These are phyloP conservation scores for Iris macrosiphon DNA, from an alignment of 106 monocot genomes.

Conservation along the genomic window DNA sequence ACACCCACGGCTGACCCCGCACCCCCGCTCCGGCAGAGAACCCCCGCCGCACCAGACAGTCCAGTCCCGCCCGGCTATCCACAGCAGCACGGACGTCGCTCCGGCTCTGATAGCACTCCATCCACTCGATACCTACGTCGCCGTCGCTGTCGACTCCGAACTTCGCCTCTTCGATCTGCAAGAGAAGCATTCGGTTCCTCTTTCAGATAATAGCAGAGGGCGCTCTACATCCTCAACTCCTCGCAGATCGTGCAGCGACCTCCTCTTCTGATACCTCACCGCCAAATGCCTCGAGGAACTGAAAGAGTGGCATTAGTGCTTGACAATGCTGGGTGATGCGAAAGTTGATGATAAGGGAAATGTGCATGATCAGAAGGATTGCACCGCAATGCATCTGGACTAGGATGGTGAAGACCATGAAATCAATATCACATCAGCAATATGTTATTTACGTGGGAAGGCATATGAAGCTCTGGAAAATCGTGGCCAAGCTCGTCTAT, in stretches of 20 bases:
- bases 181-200: too few species aligned
- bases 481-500: constrained; percentile 66
- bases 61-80: too few species aligned
- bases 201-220: too few species aligned
- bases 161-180: too few species aligned
- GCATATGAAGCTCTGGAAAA: constrained; percentile 91
- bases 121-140: too few species aligned
- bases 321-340: constrained; percentile 69
- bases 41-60: too few species aligned
- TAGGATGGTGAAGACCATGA: constrained; percentile 67
- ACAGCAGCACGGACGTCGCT: too few species aligned
- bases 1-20: too few species aligned
- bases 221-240: constrained; percentile 81
- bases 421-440: constrained; percentile 53
- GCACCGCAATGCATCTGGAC: constrained; percentile 51
- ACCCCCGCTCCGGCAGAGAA: too few species aligned
- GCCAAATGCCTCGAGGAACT: constrained; percentile 94
- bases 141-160: too few species aligned
- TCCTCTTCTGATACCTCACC: constrained; percentile 91
- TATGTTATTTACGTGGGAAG: constrained; percentile 96
- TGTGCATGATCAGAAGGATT: constrained; percentile 26
- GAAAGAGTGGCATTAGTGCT: constrained; percentile 76
- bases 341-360: constrained; percentile 69
- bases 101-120: too few species aligned
- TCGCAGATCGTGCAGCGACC: constrained; percentile 74